Base-by-base conservation (phyloP, 441 rosid species). In the Jatropha podagrica region DNA sequence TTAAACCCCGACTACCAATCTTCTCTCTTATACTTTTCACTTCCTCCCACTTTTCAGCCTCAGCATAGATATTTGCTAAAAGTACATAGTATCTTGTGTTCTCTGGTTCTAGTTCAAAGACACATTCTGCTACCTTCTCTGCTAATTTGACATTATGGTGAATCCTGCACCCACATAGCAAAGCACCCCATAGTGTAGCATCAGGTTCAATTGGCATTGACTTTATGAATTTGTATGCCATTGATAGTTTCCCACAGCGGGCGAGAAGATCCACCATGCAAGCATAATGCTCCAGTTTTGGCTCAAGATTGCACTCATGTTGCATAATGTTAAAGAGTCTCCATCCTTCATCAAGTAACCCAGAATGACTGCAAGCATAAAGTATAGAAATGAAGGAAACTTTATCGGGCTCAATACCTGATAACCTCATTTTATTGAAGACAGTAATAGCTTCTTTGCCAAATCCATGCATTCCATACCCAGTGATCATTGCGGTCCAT, bases 401-500 rank as follows among this genome's bases (percentile, higher is more conserved):
- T 79, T 81, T 86, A 76, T 90, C 90, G 44, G 92, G 88, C 75
- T 74, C 78, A 48, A 83, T 80, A 71, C 85, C 88, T 4, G 82
- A 79, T 60, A 63, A 55, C 71, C 87, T 85, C 92, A 78, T 88
- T 65, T 85, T 80, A 27, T 81, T 77, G 78, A 90, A 92, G 59
- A 86, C 74, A 51, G 80, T 42, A 6, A 90, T 86, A 12, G 97
- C 91, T 83, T 90, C 88, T 40, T 76, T 80, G 0, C 93, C 93
- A 77, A 83, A 82, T 40, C 97, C 94, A 68, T 90, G 93, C 97
- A 92, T 92, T 20, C 93, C 97, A 82, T 92, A 92, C 63, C 95
- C 97, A 74, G 97, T 89, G 41, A 89, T 88, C 92, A 92, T 92
- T 78, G 89, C 87, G 9, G 97, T 92, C 95, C 93, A 90, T 5